These are phyloP conservation scores for Penicillium griseofulvum DNA, from an alignment of 2,329 filamentous ascomycete species.

Conservation along the genomic window DNA sequence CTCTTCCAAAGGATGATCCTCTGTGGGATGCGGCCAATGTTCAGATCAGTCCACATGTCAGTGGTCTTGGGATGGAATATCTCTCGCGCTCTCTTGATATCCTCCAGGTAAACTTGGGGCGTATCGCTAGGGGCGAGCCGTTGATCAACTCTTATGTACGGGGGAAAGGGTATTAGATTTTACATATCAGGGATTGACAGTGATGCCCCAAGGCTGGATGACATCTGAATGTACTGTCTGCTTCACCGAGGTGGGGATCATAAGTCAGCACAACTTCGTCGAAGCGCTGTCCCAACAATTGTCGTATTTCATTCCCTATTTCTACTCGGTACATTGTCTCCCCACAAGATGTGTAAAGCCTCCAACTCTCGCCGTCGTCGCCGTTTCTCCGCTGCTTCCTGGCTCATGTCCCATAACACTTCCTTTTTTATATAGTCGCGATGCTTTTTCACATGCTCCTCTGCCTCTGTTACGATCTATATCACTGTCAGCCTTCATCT, in stretches of 20 bases:
- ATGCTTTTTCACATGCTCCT: not conserved
- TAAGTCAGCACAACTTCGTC: not conserved
- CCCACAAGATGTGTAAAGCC: not conserved
- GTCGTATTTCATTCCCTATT: not conserved
- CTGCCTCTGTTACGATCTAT: not conserved
- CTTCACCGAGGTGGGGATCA: not conserved
- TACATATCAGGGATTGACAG: not conserved
- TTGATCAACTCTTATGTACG: constrained; percentile 63
- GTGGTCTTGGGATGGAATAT: constrained; percentile 55
- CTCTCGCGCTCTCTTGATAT: constrained; percentile 57
- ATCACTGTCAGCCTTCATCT: not conserved
- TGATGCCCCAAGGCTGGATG: not conserved
- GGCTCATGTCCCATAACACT: not conserved
- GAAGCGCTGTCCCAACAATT: not conserved
- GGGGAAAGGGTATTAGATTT: constrained; percentile 57
- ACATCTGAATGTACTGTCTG: not conserved
- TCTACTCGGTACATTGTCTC: not conserved
- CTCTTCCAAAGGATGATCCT: constrained; percentile 64
- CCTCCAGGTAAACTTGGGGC: constrained; percentile 56
- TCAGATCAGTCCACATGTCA: constrained; percentile 67
- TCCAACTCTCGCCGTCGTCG: not conserved
- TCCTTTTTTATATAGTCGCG: not conserved
- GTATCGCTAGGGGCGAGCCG: constrained; percentile 51
- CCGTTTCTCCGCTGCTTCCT: not conserved
- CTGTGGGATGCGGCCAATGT: constrained; percentile 70